Conservation (phyloP, 2,329 filamentous ascomycete species). For the Epichloe coenophiala region DNA sequence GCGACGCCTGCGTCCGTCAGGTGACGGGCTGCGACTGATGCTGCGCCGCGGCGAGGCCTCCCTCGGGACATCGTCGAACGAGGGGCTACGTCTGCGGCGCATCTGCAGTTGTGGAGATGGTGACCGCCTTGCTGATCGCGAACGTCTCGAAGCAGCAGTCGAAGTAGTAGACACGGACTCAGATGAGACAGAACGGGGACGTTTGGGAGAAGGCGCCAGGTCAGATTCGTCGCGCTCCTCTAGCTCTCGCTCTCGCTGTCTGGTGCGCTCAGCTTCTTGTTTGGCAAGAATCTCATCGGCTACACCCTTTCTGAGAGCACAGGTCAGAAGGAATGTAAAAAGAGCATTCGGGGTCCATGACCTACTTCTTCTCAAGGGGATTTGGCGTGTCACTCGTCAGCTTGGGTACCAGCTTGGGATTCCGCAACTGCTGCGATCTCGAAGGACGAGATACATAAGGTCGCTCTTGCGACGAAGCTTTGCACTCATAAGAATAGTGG, state of each 20-base stretch:
- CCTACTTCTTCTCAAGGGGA: conserved; percentile 42
- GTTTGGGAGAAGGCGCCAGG: conserved; percentile 31
- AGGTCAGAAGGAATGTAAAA: conserved; percentile 10
- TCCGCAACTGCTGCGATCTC: conserved; percentile 78
- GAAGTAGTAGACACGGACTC: conserved; percentile 66
- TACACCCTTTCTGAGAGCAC: conserved; percentile 48
- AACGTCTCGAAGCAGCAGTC: conserved; percentile 39
- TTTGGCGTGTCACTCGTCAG: conserved; percentile 61
- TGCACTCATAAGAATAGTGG: conserved; percentile 97
- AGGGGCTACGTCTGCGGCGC: conserved; percentile 9
- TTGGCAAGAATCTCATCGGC: conserved; percentile 65
- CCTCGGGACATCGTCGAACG: background rate
- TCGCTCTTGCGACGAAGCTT: conserved; percentile 63
- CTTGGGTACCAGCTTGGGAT: conserved; percentile 77
- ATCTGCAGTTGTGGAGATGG: background rate
- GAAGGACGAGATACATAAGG: conserved; percentile 82
- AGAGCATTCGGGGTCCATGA: background rate
- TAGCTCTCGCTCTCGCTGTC: conserved; percentile 40
- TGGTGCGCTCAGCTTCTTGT: conserved; percentile 54
- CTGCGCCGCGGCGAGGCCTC: background rate
- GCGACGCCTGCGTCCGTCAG: conserved; percentile 10
- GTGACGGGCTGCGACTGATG: conserved; percentile 9
- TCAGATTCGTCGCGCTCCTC: conserved; percentile 32
- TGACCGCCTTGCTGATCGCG: conserved; percentile 12
- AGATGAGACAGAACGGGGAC: conserved; percentile 49